Evolutionary conservation across 495 filamentous ascomycete species (phyloP).

Genomic region (Bombardia bombarda): DNA sequence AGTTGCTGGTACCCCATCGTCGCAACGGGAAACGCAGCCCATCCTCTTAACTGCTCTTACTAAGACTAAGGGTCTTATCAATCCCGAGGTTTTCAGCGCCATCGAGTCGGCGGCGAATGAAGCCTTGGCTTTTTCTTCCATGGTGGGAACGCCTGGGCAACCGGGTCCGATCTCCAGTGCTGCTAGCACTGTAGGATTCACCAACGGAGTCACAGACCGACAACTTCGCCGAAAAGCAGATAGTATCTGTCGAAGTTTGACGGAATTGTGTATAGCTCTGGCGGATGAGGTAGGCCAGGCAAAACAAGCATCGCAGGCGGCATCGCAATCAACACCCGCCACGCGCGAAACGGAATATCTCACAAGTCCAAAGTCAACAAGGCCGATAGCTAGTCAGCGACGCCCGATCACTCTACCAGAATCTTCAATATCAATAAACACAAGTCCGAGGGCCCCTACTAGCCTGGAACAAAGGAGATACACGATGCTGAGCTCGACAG

Average conservation of each 20-base stretch:
- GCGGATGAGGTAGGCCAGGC: constrained; percentile 45
- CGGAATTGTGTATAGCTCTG: constrained; percentile 83
- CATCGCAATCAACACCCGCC: constrained; percentile 22
- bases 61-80: constrained; percentile 62
- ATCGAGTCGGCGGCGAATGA: constrained; percentile 78
- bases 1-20: constrained; percentile 12
- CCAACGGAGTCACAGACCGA: constrained; percentile 59
- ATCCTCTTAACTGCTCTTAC: constrained; percentile 70
- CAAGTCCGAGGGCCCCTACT: constrained; percentile 56
- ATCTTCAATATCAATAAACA: constrained; percentile 25
- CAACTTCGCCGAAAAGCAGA: constrained; percentile 85
- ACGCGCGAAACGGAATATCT: constrained; percentile 19
- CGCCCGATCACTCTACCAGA: constrained; percentile 29
- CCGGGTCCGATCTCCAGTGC: constrained; percentile 52
- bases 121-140: constrained; percentile 63
- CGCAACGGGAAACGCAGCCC: constrained; percentile 55
- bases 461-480: constrained; percentile 66
- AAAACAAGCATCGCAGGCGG: no score
- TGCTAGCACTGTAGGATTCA: constrained; percentile 55
- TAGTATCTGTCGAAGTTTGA: constrained; percentile 84
- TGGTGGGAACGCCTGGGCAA: constrained; percentile 60
- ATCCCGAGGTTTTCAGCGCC: constrained; percentile 64
- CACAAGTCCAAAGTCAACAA: no score
- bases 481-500: constrained; percentile 46
- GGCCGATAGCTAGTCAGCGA: constrained; percentile 19